Percentiles rank a stretch among this genome's conserved stretches.
Evolutionary conservation across 768 basidiomycete species (phyloP).

Genomic region (Rickenella mellea): DNA sequence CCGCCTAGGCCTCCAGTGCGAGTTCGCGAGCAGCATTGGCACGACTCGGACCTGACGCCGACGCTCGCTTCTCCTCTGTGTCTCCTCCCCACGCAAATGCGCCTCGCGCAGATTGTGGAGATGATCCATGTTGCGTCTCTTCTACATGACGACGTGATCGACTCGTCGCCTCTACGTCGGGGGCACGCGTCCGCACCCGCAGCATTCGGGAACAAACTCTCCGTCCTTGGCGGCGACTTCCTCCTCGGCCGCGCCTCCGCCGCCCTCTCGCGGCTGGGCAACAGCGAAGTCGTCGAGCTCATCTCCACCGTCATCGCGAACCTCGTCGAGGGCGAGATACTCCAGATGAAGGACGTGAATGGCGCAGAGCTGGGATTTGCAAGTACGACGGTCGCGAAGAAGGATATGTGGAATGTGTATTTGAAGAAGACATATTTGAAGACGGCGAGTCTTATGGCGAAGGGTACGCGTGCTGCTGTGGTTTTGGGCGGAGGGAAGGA

Average conservation of each 20-base stretch:
- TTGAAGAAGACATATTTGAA: constrained; percentile 90
- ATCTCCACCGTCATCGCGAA: constrained; percentile 89
- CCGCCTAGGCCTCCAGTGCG: constrained; percentile 20
- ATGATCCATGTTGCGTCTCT: constrained; percentile 97
- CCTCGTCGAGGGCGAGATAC: constrained; percentile 92
- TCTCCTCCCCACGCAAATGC: constrained; percentile 80
- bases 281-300: constrained; percentile 86
- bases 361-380: not conserved
- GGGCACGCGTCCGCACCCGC: constrained; percentile 58
- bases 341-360: constrained; percentile 44
- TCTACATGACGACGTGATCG: constrained; percentile 86
- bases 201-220: constrained; percentile 85
- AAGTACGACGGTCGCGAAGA: constrained; percentile 3
- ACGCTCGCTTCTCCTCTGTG: constrained; percentile 22
- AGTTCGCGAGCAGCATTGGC: constrained; percentile 8
- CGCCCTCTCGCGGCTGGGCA: constrained; percentile 79
- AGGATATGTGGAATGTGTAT: constrained; percentile 65
- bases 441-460: constrained; percentile 86
- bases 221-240: constrained; percentile 93
- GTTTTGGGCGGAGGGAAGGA: constrained; percentile 76
- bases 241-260: constrained; percentile 85
- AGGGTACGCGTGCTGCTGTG: constrained; percentile 74
- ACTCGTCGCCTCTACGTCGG: constrained; percentile 64
- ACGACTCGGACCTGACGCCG: constrained; percentile 19
- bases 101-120: constrained; percentile 92